These are phyloP conservation scores for Marasmius fiardii DNA, from an alignment of 1,284 basidiomycete species.

Conservation along the genomic window DNA sequence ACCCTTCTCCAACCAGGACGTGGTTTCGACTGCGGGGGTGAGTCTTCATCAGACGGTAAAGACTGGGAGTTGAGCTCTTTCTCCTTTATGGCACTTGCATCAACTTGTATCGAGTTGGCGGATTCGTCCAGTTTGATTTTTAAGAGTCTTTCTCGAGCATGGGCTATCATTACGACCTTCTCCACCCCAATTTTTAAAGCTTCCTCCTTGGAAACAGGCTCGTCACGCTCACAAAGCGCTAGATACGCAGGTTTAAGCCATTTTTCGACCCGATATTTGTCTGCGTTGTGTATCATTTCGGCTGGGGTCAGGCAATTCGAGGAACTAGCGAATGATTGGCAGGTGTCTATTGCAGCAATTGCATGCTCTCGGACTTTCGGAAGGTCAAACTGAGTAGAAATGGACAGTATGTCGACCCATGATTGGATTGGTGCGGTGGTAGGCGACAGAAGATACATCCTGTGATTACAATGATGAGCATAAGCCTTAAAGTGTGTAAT, in stretches of 20 bases:
- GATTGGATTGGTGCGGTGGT: conserved; percentile 3
- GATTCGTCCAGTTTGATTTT: background rate
- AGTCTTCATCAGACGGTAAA: too few relatives aligned
- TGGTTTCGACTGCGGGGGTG: too few relatives aligned
- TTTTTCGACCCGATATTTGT: background rate
- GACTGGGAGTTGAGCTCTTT: background rate
- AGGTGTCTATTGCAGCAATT: conserved; percentile 5
- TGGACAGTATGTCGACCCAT: conserved; percentile 10
- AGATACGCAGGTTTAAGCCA: background rate
- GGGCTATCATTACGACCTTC: background rate
- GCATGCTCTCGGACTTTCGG: conserved; percentile 7
- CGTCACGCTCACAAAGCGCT: background rate
- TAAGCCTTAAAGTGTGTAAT: background rate
- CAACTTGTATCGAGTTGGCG: background rate
- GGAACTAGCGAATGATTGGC: background rate
- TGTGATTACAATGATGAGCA: background rate
- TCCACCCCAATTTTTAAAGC: background rate
- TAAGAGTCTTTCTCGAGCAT: background rate
- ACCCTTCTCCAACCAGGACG: too few relatives aligned
- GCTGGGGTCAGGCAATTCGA: background rate
- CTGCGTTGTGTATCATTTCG: background rate
- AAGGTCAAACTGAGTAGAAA: conserved; percentile 4
- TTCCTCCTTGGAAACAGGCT: background rate
- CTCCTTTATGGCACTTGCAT: background rate
- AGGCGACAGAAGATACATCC: conserved; percentile 8